phyloP scores from a whole-genome alignment of 2,329 filamentous ascomycete species.

The Colletotrichum cuscutae region DNA sequence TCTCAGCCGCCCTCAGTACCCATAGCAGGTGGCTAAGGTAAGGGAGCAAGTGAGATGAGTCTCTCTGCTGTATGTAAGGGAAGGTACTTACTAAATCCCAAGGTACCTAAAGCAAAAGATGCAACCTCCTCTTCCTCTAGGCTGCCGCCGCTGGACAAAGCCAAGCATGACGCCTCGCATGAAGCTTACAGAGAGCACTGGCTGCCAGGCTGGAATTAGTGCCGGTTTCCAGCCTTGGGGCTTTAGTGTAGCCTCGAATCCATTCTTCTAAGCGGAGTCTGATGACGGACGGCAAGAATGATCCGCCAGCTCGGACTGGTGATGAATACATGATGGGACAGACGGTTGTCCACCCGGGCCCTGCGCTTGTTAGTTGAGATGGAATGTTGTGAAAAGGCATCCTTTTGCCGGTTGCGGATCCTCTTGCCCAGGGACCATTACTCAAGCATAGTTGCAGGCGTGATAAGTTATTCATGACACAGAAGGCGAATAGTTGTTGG shows the following conservation, averaged over 20 bases:
- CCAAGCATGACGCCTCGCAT: conserved; percentile 13
- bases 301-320: conserved; percentile 12
- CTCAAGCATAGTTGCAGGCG: not conserved
- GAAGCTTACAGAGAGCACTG: not conserved
- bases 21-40: too few relatives aligned
- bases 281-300: conserved; percentile 16
- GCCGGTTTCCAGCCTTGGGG: conserved; percentile 3
- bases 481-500: not conserved
- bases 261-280: conserved; percentile 26
- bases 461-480: not conserved
- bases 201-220: conserved; percentile 19
- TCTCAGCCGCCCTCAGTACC: conserved; percentile 18
- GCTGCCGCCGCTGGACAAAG: not conserved
- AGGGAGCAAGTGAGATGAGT: too few relatives aligned
- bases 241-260: conserved; percentile 16
- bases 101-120: not conserved
- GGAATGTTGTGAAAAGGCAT: not conserved
- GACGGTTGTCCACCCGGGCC: not conserved
- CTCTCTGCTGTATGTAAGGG: too few relatives aligned
- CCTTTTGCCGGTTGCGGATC: not conserved
- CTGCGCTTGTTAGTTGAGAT: not conserved
- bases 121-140: not conserved
- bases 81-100: not conserved
- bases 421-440: not conserved
- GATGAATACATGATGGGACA: not conserved